phyloP scores from a whole-genome alignment of 768 basidiomycete species.

The Macrolepiota albuminosa region DNA sequence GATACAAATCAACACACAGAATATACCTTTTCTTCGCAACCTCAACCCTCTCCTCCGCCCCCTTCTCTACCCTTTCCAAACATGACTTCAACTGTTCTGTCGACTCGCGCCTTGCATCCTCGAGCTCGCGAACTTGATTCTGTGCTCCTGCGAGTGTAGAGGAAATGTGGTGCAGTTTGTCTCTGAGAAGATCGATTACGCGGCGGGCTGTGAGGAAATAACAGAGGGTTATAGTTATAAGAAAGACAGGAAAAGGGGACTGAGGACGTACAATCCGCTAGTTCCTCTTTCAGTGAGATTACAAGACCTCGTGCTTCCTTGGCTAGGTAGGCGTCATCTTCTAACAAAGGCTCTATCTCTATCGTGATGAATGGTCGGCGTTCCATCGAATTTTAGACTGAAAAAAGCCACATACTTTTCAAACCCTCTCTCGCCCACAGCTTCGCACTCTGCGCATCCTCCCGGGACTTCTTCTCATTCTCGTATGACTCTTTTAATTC shows the following conservation, averaged over 20 bases:
- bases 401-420: not conserved
- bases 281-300: slow-evolving; percentile 21
- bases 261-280: slow-evolving; percentile 22
- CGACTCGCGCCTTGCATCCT: too few species aligned
- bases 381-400: not conserved
- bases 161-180: too few species aligned
- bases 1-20: not conserved
- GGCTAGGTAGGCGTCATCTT: slow-evolving; percentile 12
- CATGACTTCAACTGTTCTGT: slow-evolving; percentile 11
- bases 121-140: too few species aligned
- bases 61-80: not conserved
- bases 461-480: too few species aligned
- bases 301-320: slow-evolving; percentile 20
- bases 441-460: too few species aligned
- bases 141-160: too few species aligned
- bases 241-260: not conserved
- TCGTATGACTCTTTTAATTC: too few species aligned
- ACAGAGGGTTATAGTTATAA: not conserved
- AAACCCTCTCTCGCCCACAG: not conserved
- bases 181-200: too few species aligned
- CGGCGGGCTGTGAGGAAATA: slow-evolving; percentile 20
- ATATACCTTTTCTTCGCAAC: not conserved
- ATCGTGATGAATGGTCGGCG: not conserved
- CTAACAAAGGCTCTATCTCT: slow-evolving; percentile 1
- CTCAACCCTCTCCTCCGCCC: not conserved